These are phyloP conservation scores for Penicillium sp. DNA, from an alignment of 2,329 filamentous ascomycete species.

Conservation along the genomic window DNA sequence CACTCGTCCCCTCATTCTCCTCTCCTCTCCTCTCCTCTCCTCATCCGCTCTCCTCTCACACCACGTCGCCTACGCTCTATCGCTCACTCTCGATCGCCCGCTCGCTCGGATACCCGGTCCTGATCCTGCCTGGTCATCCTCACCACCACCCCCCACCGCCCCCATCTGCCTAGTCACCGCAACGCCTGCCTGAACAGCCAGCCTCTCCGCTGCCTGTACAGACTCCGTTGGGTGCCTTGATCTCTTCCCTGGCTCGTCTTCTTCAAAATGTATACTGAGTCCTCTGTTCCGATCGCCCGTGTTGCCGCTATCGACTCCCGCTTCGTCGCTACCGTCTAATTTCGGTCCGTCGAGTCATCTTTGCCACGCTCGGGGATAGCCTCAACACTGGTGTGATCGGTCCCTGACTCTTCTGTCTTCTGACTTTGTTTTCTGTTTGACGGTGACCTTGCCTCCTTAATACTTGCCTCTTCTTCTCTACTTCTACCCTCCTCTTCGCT, in stretches of 20 bases:
- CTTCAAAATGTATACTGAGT: constrained; percentile 48
- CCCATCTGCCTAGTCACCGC: constrained; percentile 19
- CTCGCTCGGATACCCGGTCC: constrained; percentile 2
- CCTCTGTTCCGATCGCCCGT: constrained; percentile 43
- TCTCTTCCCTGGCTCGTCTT: constrained; percentile 14
- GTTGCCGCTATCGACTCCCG: constrained; percentile 40
- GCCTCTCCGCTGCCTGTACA: constrained; percentile 35
- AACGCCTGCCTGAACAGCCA: constrained; percentile 35
- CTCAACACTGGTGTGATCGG: constrained; percentile 31
- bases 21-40: constrained; percentile 4
- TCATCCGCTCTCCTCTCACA: constrained; percentile 5
- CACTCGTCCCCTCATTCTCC: constrained; percentile 4
- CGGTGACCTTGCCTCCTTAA: neutral
- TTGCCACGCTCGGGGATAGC: constrained; percentile 22
- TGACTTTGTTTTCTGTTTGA: no score
- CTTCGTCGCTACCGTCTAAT: constrained; percentile 33
- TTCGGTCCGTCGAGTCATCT: constrained; percentile 19
- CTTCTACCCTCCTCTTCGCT: neutral
- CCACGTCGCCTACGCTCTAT: no score
- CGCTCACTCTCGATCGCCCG: constrained; percentile 1
- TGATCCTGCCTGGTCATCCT: constrained; percentile 6
- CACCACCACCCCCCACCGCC: constrained; percentile 3
- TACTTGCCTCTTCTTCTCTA: constrained; percentile 7
- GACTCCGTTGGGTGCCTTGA: constrained; percentile 35
- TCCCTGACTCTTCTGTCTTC: constrained; percentile 17